These are phyloP conservation scores for Amoebophrya sp. DNA, from an alignment of 169 alveolate species.

Conservation along the genomic window DNA sequence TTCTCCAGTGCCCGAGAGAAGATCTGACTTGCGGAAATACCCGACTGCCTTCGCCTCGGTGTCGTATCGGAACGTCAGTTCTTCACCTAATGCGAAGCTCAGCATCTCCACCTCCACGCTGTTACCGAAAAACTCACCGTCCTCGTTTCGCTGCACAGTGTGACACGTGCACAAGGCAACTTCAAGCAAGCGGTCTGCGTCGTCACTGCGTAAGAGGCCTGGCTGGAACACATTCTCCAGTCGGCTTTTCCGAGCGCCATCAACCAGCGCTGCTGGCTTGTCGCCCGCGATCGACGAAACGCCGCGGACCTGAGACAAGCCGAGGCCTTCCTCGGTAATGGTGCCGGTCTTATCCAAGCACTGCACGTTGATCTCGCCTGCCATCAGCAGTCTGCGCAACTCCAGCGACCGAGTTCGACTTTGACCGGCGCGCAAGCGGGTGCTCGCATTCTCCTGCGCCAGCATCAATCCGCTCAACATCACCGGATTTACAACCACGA, in stretches of 20 bases:
- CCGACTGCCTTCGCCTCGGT: too few relatives aligned
- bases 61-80: not conserved
- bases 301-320: not conserved
- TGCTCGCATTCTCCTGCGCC: not conserved
- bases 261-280: not conserved
- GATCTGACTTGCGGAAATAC: too few relatives aligned
- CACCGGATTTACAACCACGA: not conserved
- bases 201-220: not conserved
- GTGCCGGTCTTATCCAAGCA: slow-evolving; percentile 8
- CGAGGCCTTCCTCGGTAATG: slow-evolving; percentile 11
- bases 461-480: not conserved
- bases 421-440: not conserved
- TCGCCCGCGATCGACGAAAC: not conserved
- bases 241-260: not conserved
- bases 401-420: not conserved
- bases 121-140: not conserved
- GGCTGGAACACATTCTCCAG: too few relatives aligned
- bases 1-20: not conserved
- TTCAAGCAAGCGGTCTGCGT: not conserved
- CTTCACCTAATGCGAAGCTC: not conserved
- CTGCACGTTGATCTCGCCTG: not conserved
- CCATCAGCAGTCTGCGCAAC: not conserved
- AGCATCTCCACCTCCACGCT: slow-evolving; percentile 15
- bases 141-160: slow-evolving; percentile 15
- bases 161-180: not conserved